phyloP scores from a whole-genome alignment of 1,139 yeast genomes.

The Taiozyma sp. region DNA sequence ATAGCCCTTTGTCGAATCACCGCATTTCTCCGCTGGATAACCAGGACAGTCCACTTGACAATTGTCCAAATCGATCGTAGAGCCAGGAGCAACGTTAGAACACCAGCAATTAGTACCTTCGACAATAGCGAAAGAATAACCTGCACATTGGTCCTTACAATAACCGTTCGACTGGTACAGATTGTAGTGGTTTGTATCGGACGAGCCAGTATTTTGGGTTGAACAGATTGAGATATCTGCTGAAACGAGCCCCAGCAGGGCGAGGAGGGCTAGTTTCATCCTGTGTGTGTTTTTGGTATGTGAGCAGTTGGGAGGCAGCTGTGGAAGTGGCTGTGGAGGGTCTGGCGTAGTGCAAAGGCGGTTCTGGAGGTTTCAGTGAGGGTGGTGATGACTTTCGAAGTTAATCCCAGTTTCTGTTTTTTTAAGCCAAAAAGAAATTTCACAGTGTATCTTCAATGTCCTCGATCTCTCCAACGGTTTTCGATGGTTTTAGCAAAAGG shows the following conservation, averaged over 20 bases:
- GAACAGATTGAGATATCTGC: constrained; percentile 24
- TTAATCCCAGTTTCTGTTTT: not conserved
- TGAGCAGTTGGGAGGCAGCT: not conserved
- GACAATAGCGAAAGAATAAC: constrained; percentile 26
- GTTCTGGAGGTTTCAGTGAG: not conserved
- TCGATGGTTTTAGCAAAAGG: too few species aligned
- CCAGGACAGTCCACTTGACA: constrained; percentile 33
- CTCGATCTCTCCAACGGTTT: too few species aligned
- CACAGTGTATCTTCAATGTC: too few species aligned
- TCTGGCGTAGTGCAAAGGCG: not conserved
- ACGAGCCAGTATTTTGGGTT: constrained; percentile 27
- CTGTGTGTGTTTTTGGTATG: not conserved
- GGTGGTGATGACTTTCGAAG: not conserved
- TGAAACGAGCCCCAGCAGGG: not conserved
- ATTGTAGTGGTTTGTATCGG: constrained; percentile 1
- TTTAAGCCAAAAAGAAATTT: too few species aligned
- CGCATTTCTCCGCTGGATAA: constrained; percentile 41
- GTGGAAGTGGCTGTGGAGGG: not conserved
- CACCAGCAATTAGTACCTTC: constrained; percentile 30
- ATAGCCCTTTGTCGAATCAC: constrained; percentile 26
- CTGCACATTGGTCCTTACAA: constrained; percentile 26
- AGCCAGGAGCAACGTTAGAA: constrained; percentile 25
- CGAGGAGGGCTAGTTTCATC: not conserved
- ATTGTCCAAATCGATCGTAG: constrained; percentile 11
- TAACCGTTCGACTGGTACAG: constrained; percentile 27